Percentiles rank a stretch among this genome's conserved stretches.
Evolutionary conservation across 129 eudicot genomes (phyloP).

Genomic region (Calendula officinalis): DNA sequence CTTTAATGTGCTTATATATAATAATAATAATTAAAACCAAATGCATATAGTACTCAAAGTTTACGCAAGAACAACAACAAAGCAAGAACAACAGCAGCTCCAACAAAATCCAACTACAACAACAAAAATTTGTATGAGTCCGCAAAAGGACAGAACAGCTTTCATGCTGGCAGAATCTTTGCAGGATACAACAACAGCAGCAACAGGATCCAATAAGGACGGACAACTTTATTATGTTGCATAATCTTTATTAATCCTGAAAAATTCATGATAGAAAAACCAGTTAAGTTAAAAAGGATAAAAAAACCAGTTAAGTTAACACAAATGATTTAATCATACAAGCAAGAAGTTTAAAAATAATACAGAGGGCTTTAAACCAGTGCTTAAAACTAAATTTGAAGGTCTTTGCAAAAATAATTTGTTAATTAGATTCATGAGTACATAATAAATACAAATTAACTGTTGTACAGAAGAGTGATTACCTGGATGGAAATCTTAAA

Average conservation of each 20-base stretch:
- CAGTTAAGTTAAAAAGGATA: too few relatives aligned
- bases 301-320: background rate
- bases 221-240: background rate
- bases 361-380: too few relatives aligned
- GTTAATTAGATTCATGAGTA: background rate
- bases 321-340: conserved; percentile 4
- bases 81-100: too few relatives aligned
- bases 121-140: too few relatives aligned
- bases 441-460: background rate
- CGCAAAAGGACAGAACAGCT: background rate
- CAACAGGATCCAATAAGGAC: background rate
- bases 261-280: background rate
- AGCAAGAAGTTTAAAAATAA: background rate
- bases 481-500: conserved; percentile 15
- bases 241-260: background rate
- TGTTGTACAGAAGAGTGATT: background rate
- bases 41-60: too few relatives aligned
- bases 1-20: too few relatives aligned
- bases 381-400: too few relatives aligned
- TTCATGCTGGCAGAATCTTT: background rate
- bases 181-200: background rate
- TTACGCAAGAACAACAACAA: too few relatives aligned
- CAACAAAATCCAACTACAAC: too few relatives aligned
- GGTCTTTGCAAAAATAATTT: background rate
- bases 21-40: too few relatives aligned